A percentile compares a stretch with the other conserved stretches of the same genome.
phyloP scores from a whole-genome alignment of 2,329 filamentous ascomycete species.

The Fusarium protoensiforme region DNA sequence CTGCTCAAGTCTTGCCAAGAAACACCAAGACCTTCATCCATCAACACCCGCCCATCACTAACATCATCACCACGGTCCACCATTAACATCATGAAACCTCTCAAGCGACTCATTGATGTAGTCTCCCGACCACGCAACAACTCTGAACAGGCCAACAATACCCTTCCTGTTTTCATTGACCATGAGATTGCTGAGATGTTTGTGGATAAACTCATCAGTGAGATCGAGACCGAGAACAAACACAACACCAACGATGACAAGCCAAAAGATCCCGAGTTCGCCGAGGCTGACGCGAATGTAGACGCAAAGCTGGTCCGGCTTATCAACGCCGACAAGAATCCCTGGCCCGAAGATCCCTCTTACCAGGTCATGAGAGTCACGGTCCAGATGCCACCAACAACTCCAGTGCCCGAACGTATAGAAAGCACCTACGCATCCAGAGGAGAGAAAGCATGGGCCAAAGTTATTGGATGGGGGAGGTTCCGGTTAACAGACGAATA shows the following conservation, averaged over 20 bases:
- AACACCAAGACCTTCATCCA: neutral
- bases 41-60: neutral
- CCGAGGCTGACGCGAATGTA: neutral
- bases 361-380: neutral
- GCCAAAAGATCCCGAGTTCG: neutral
- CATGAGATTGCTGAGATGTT: neutral
- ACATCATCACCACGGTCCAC: neutral
- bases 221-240: neutral
- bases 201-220: neutral
- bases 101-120: neutral
- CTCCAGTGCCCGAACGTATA: no score
- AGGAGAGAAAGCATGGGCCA: neutral
- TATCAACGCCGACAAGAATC: neutral
- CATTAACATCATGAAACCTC: neutral
- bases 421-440: neutral
- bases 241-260: neutral
- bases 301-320: neutral
- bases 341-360: slow-evolving; percentile 5
- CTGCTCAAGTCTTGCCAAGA: neutral
- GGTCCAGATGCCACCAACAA: neutral
- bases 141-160: neutral
- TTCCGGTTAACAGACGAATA: slow-evolving; percentile 16
- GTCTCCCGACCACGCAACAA: neutral
- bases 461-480: slow-evolving; percentile 6
- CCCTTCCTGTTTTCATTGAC: neutral